A percentile compares a stretch with the other conserved stretches of the same genome.
These are phyloP conservation scores for Hortiboletus flavorubellus DNA, from an alignment of 768 basidiomycete genomes.

Conservation along the genomic window DNA sequence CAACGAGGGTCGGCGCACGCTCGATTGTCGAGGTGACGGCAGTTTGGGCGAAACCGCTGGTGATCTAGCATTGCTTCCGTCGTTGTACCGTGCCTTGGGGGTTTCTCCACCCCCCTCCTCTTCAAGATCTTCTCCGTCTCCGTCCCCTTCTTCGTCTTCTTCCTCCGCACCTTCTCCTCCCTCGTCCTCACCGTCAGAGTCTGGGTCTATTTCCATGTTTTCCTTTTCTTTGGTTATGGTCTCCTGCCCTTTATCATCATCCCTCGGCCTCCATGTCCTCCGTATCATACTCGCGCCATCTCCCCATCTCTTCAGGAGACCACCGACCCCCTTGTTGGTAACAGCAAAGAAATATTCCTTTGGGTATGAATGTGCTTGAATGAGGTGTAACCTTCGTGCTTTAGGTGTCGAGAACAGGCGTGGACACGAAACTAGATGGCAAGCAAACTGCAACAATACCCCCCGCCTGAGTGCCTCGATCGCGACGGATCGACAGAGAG, in stretches of 20 bases:
- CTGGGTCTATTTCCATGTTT: conserved; percentile 25
- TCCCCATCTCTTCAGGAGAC: conserved; percentile 74
- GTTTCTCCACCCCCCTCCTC: conserved; percentile 26
- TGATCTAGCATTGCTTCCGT: conserved; percentile 16
- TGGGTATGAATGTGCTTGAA: conserved; percentile 77
- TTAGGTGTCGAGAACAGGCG: conserved; percentile 70
- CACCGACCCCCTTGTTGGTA: conserved; percentile 87
- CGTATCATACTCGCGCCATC: conserved; percentile 80
- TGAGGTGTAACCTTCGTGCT: conserved; percentile 74
- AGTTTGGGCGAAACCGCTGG: conserved; percentile 18
- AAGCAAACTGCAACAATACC: conserved; percentile 62
- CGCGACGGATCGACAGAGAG: conserved; percentile 12
- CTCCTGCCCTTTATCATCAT: conserved; percentile 19
- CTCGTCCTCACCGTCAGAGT: conserved; percentile 16
- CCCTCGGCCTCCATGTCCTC: conserved; percentile 62
- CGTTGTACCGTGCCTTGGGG: conserved; percentile 23
- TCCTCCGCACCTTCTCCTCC: conserved; percentile 8
- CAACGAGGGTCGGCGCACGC: conserved; percentile 11
- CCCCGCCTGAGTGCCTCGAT: not conserved
- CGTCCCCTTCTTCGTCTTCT: conserved; percentile 10
- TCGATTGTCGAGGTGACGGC: conserved; percentile 21
- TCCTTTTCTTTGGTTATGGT: conserved; percentile 6
- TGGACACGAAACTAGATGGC: conserved; percentile 60
- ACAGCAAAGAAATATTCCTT: conserved; percentile 91
- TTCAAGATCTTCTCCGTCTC: conserved; percentile 17